These are phyloP conservation scores for Pseudocercospora crystallina DNA, from an alignment of 2,329 filamentous ascomycete species.

Conservation along the genomic window DNA sequence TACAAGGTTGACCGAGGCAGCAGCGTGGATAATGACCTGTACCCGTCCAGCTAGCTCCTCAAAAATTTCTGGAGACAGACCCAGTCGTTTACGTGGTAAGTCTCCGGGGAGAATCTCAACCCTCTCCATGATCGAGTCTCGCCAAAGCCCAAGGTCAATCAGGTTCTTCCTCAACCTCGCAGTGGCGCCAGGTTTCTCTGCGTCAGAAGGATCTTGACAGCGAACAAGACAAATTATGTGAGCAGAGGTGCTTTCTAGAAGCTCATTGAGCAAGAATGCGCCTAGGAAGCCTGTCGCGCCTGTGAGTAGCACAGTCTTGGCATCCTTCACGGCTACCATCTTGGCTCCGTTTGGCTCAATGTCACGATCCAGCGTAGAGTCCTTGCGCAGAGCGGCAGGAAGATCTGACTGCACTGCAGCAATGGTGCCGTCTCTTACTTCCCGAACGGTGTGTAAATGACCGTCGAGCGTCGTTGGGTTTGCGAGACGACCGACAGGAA, in stretches of 20 bases:
- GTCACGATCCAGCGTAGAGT: conserved; percentile 68
- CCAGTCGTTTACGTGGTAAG: conserved; percentile 66
- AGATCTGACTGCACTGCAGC: conserved; percentile 74
- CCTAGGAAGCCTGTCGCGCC: conserved; percentile 76
- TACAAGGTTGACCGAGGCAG: conserved; percentile 75
- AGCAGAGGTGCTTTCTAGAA: conserved; percentile 67
- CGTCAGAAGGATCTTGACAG: conserved; percentile 65
- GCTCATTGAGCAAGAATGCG: conserved; percentile 68
- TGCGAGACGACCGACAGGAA: conserved; percentile 69
- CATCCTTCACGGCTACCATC: conserved; percentile 62
- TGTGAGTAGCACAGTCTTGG: conserved; percentile 69
- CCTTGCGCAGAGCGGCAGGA: conserved; percentile 65
- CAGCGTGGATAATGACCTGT: conserved; percentile 74
- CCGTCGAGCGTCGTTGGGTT: conserved; percentile 70
- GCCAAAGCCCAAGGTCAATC: conserved; percentile 76
- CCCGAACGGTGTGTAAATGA: conserved; percentile 69
- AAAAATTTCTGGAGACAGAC: conserved; percentile 65
- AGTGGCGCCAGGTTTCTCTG: conserved; percentile 65
- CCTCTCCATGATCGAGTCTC: conserved; percentile 73
- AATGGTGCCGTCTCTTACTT: conserved; percentile 69
- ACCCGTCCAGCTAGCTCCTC: conserved; percentile 63
- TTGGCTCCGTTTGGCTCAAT: conserved; percentile 57
- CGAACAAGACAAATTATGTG: conserved; percentile 72
- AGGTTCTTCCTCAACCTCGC: conserved; percentile 73
- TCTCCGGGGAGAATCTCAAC: conserved; percentile 75